Base-by-base conservation (phyloP, 495 filamentous ascomycete species). In the Aspergillus funiculosus region DNA sequence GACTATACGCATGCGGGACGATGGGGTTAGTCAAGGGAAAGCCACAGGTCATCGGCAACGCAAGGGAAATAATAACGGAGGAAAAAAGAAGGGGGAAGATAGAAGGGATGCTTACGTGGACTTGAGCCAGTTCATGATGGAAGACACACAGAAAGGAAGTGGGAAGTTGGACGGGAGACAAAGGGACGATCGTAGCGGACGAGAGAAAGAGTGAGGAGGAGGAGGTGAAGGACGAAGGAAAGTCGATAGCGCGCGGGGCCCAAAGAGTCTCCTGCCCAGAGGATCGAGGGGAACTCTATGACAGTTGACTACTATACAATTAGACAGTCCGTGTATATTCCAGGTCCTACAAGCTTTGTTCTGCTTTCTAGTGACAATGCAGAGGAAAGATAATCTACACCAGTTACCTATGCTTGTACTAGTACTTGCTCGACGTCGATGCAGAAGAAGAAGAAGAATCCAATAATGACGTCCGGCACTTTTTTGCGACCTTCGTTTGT, bases 61-160 rank as follows among this genome's bases (percentile, higher is more conserved):
- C 27, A 69, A 35, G n/a, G 30, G n/a, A 11, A 1, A n/a, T 25
- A 21, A 4, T 6, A 15, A 17, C 25, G 13, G 19, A 28, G 8
- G 35, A 29, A 24, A 24, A 17, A 10, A 21, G 4, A 7, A 20
- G 21, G 5, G 15, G 20, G 17, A 20, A 35, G 22, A 30, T 14
- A 24, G n/a, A 22, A 29, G 30, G 10, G 21, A 34, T 30, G 22
- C 80, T 50, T 73, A 84, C 83, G 78, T 76, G 54, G 82, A 77
- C 61, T 86, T 84, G 39, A 84, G 73, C 83, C 83, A 87, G 67
- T 85, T 83, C 71, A 83, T 78, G 54, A 50, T 67, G 51, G 38
- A 14, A n/a, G n/a, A n/a, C n/a, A n/a, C n/a, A n/a, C 27, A 39
- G 37, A 28, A 18, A 43, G 32, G 28, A 41, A 32, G 41, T 35